Evolutionary conservation across 345 rosid genomes (phyloP), one percentile per base, ranked within the genome.

Genomic region (Gossypium rotundifolium): DNA sequence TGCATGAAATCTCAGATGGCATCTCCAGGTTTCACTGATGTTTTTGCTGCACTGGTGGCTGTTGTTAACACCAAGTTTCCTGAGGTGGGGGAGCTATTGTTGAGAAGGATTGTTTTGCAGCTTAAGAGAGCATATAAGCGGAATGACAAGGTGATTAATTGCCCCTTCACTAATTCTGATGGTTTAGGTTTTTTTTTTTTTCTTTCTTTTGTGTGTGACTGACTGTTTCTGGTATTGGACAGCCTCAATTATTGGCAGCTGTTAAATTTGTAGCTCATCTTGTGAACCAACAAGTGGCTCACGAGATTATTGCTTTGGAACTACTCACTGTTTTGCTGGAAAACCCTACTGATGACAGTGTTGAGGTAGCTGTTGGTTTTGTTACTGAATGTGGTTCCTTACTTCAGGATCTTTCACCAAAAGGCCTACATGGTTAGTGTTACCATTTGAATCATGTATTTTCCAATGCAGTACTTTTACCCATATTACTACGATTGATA

Each of bases 1-100:
- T 95, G 97, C 81, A 85, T 93, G 94, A 94, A 95, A 77, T 94
- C 99, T 23, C 99, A 94, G 74, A 91, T 94, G 95, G 98, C 99
- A 18, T 94, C 98, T 69, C 93, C 99, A 1, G 88, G 89, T 22
- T 93, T 91, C 78, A 95, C 99, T 0, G 91, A 92, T 80, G 94
- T 95, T 33, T 93, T 95, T 87, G 83, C 97, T 11, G 98, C 99
- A 58, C 62, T 91, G 62, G 96, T 85, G 16, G 90, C 99, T 67
- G 91, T 95, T 75, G 88, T 91, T 5, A 95, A 95, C 70, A 84
- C 96, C 54, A 95, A 91, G 74, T 91, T 94, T 79, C 96, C 96
- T 18, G 91, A 91, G 77, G 98, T 94, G 69, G 98, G 98, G 69
- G 93, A 88, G 46, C 90, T 92, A 68, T 71, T 94, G 45, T 52